These are phyloP conservation scores for Elymus sibiricus DNA, from an alignment of 176 grass and related monocot species.

Conservation along the genomic window DNA sequence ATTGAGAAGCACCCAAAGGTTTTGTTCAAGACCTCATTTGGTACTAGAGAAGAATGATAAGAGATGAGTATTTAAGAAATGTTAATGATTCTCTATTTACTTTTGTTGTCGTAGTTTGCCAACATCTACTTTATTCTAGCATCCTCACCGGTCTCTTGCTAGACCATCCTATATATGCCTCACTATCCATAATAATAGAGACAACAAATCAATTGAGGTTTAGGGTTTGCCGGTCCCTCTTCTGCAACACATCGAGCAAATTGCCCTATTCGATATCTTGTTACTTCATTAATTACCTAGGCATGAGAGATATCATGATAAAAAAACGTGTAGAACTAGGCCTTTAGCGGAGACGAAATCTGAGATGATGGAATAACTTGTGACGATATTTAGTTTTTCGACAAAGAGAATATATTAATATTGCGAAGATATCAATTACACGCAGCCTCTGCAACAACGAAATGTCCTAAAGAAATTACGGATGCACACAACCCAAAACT, in stretches of 20 bases:
- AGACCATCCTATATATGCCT: background rate
- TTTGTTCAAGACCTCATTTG: background rate
- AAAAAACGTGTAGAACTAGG: background rate
- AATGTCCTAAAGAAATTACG: no score
- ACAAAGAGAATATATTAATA: no score
- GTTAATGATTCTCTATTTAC: background rate
- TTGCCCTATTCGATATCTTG: background rate
- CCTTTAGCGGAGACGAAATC: background rate
- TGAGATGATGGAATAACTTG: no score
- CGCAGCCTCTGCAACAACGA: no score
- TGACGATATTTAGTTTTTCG: no score
- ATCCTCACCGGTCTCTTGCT: background rate
- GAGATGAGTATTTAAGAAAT: background rate
- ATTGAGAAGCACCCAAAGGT: background rate
- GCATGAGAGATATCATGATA: background rate
- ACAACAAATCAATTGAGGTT: background rate
- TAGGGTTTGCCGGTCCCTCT: background rate
- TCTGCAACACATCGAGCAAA: background rate
- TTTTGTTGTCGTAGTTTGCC: background rate
- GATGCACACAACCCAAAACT: no score
- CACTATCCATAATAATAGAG: background rate
- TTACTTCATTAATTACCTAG: background rate
- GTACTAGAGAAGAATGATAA: background rate
- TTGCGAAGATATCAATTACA: no score
- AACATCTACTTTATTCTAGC: background rate